A percentile compares a stretch with the other conserved stretches of the same genome.
These are phyloP conservation scores for Trichoderma aggressivum DNA, from an alignment of 2,329 filamentous ascomycete species.

Conservation along the genomic window DNA sequence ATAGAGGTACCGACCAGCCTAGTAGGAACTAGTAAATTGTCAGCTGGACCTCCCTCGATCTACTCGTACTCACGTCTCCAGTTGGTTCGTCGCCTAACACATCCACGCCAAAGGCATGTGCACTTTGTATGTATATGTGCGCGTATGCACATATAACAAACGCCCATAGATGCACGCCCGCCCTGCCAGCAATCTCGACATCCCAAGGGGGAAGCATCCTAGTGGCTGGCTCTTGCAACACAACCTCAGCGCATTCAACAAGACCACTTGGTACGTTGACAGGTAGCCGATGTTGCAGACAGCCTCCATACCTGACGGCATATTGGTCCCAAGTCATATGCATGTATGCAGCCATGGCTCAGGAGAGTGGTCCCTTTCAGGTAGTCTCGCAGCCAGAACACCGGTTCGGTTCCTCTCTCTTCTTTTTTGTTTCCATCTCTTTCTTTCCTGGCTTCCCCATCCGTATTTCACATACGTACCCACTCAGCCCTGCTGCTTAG, in stretches of 20 bases:
- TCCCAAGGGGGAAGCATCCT: neutral
- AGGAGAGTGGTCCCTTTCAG: neutral
- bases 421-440: neutral
- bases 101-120: neutral
- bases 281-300: neutral
- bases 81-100: constrained; percentile 14
- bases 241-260: neutral
- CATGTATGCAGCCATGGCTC: constrained; percentile 4
- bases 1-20: neutral
- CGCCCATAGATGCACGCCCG: neutral
- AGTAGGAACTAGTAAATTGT: neutral
- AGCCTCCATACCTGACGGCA: constrained; percentile 2
- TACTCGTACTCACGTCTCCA: neutral
- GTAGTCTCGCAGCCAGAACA: neutral
- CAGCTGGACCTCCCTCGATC: neutral
- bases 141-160: constrained; percentile 7
- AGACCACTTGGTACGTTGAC: neutral
- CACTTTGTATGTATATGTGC: neutral
- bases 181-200: constrained; percentile 5
- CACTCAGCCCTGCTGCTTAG: constrained; percentile 16
- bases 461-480: neutral
- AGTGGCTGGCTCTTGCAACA: constrained; percentile 1
- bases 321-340: neutral
- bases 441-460: neutral
- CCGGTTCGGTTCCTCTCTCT: neutral